Evolutionary conservation across 2,329 filamentous ascomycete genomes (phyloP).

Genomic region (Fusarium decemcellulare): DNA sequence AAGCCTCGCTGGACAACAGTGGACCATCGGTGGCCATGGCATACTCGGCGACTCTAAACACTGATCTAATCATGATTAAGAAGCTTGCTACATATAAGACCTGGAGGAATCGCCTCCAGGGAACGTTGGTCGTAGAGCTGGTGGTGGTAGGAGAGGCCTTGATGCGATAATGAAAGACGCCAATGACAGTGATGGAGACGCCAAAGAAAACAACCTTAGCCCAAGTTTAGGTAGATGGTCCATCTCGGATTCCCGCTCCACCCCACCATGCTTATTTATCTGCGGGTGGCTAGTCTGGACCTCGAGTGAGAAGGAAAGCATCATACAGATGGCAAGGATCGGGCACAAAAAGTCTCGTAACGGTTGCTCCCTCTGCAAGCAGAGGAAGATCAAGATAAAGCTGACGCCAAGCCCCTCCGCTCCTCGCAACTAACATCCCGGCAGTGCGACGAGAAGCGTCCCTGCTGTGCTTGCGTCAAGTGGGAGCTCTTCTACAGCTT

Average conservation of each 20-base stretch:
- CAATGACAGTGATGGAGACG: conserved; percentile 62
- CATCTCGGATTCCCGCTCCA: too few species aligned
- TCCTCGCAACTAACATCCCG: background rate
- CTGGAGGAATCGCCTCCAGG: conserved; percentile 44
- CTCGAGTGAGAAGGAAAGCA: too few species aligned
- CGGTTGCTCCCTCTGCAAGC: conserved; percentile 11
- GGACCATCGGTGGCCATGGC: conserved; percentile 48
- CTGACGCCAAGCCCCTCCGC: background rate
- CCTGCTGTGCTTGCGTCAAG: conserved; percentile 16
- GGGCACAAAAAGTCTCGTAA: conserved; percentile 21
- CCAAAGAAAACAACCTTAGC: conserved; percentile 65
- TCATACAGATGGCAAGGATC: conserved; percentile 4
- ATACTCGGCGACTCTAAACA: conserved; percentile 58
- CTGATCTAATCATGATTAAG: conserved; percentile 56
- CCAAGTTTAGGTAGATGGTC: too few species aligned
- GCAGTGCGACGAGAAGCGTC: conserved; percentile 18
- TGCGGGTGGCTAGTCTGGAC: too few species aligned
- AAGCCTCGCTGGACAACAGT: conserved; percentile 48
- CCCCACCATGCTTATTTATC: too few species aligned
- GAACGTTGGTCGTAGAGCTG: conserved; percentile 31
- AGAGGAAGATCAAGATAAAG: conserved; percentile 16
- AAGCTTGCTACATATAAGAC: conserved; percentile 35
- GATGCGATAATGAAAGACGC: conserved; percentile 57
- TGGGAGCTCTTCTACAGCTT: conserved; percentile 8
- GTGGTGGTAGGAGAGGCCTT: conserved; percentile 1